phyloP scores from a whole-genome alignment of 192 early-diverging fungal genomes.

The Kappamyces sp. region DNA sequence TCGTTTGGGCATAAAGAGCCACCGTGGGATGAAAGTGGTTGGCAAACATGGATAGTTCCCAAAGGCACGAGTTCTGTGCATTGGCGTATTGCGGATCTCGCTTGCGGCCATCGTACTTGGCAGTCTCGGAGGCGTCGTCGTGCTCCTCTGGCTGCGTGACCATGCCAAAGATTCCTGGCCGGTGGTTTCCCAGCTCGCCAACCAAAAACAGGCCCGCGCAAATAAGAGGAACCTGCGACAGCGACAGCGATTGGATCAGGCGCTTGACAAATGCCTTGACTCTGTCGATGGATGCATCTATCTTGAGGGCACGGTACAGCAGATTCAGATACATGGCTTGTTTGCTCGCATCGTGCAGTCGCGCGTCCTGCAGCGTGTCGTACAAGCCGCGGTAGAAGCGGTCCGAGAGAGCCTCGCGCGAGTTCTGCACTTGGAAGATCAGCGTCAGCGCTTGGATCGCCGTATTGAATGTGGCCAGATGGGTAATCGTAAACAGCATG shows the following conservation, averaged over 20 bases:
- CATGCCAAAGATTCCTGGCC: slow-evolving; percentile 57
- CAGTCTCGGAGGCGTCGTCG: slow-evolving; percentile 36
- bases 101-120: slow-evolving; percentile 74
- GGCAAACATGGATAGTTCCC: slow-evolving; percentile 82
- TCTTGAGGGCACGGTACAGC: slow-evolving; percentile 74
- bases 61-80: slow-evolving; percentile 78
- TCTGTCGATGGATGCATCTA: slow-evolving; percentile 61
- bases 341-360: slow-evolving; percentile 70
- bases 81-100: slow-evolving; percentile 80
- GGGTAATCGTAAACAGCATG: slow-evolving; percentile 86
- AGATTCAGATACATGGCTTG: slow-evolving; percentile 93
- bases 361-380: slow-evolving; percentile 77
- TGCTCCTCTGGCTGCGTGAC: slow-evolving; percentile 65
- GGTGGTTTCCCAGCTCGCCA: slow-evolving; percentile 55
- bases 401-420: slow-evolving; percentile 58
- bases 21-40: slow-evolving; percentile 92
- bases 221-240: slow-evolving; percentile 74
- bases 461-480: slow-evolving; percentile 85
- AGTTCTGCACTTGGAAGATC: slow-evolving; percentile 68
- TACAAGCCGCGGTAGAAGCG: slow-evolving; percentile 90
- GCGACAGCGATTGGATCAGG: slow-evolving; percentile 62
- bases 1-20: slow-evolving; percentile 66
- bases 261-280: slow-evolving; percentile 87
- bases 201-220: slow-evolving; percentile 81
- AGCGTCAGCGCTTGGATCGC: slow-evolving; percentile 89